Evolutionary conservation across 164 flowering plant genomes (phyloP), one percentile per base, ranked within the genome.

Genomic region (Sedum album): DNA sequence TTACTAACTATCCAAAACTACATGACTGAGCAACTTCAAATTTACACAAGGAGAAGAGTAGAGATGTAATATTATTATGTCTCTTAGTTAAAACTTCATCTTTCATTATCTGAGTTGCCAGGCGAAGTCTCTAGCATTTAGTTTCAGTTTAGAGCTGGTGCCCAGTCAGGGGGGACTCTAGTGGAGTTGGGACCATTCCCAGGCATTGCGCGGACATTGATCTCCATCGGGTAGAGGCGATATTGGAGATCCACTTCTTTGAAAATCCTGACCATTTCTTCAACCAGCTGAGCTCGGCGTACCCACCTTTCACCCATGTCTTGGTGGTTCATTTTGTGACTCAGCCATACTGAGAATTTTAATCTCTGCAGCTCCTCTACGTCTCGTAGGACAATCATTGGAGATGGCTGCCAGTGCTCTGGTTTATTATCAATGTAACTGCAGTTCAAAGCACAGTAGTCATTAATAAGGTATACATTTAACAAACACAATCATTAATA

Each of bases 221-320:
- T 64, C 23, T 64, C 25, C 14, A 64, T 8, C n/a, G 66, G 66
- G 66, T 64, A 64, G 11, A 64, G 66, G 23, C 88, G 84, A n/a
- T n/a, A n/a, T n/a, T n/a, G n/a, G n/a, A n/a, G n/a, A n/a, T n/a
- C n/a, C n/a, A n/a, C n/a, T n/a, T n/a, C n/a, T n/a, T n/a, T n/a
- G n/a, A n/a, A n/a, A n/a, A n/a, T n/a, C n/a, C n/a, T n/a, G n/a
- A n/a, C n/a, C n/a, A n/a, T n/a, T n/a, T n/a, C n/a, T n/a, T n/a
- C n/a, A n/a, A n/a, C n/a, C n/a, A n/a, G n/a, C 30, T 74, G 69
- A 33, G 83, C 73, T 73, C 92, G 78, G 46, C 92, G 80, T 2
- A 8, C 46, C 73, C 72, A 85, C 69, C 67, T 85, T 69, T 80
- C 86, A 5, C 78, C 86, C 76, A 84, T 78, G 80, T 76, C n/a